Conservation (phyloP, 2,329 filamentous ascomycete species). For the Coniochaeta sp. region DNA sequence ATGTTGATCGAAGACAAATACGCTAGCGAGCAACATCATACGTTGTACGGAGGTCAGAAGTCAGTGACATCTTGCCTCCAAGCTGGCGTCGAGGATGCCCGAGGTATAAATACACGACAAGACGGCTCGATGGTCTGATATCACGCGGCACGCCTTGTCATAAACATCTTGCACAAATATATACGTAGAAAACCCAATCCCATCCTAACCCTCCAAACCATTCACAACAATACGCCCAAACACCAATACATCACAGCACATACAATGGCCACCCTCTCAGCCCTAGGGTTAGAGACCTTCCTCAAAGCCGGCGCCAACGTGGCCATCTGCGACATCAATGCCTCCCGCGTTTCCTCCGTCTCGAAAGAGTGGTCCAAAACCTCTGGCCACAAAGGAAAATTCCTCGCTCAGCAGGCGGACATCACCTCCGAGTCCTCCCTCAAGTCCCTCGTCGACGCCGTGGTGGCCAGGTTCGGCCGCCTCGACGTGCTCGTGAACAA, state of each 20-base stretch:
- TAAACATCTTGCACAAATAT: no score
- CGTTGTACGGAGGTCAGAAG: not conserved
- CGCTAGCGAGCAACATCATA: no score
- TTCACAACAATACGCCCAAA: not conserved
- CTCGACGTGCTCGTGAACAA: conserved; percentile 54
- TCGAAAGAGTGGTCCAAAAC: conserved; percentile 16
- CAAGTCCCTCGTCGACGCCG: conserved; percentile 18
- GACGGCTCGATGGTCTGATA: no score
- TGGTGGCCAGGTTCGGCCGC: conserved; percentile 22
- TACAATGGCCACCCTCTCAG: conserved; percentile 12
- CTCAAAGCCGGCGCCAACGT: conserved; percentile 25
- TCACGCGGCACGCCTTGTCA: no score
- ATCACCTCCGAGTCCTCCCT: conserved; percentile 24
- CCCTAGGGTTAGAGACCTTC: conserved; percentile 18
- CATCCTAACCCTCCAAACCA: not conserved
- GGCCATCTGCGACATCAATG: conserved; percentile 25
- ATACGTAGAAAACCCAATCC: not conserved
- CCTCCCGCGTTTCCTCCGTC: conserved; percentile 17
- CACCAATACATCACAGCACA: conserved; percentile 4
- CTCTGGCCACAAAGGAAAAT: conserved; percentile 14
- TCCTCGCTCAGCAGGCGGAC: conserved; percentile 19
- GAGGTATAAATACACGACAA: not conserved
- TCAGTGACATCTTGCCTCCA: not conserved
- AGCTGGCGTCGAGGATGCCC: not conserved
- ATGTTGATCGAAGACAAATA: no score